Percentiles rank a stretch among this genome's conserved stretches.
Evolutionary conservation across 371 early-diverging fungal species (phyloP).

Genomic region (Syncephalastrum contaminatum): DNA sequence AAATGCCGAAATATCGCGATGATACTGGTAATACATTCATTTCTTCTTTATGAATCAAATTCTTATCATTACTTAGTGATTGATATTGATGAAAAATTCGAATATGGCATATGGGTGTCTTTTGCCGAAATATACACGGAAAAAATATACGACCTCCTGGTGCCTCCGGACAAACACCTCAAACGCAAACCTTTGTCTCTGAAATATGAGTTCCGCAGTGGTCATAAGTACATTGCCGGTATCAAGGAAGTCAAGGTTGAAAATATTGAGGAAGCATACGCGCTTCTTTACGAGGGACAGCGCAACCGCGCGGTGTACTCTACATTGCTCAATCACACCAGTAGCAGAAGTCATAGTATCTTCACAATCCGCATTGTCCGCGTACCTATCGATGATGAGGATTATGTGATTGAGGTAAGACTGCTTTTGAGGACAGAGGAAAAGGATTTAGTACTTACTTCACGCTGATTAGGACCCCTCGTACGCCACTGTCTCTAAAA

Average conservation of each 20-base stretch:
- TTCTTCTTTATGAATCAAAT: no score
- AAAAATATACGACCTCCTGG: conserved; percentile 79
- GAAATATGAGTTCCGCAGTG: conserved; percentile 55
- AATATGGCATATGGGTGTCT: conserved; percentile 72
- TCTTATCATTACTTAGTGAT: conserved; percentile 21
- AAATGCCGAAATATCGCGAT: no score
- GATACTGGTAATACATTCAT: no score
- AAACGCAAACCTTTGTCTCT: conserved; percentile 54
- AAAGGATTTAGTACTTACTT: neutral
- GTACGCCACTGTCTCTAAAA: conserved; percentile 51
- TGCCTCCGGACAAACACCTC: conserved; percentile 27
- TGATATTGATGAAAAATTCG: conserved; percentile 47
- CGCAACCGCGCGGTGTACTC: conserved; percentile 63
- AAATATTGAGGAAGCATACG: conserved; percentile 60
- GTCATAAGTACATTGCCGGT: conserved; percentile 57
- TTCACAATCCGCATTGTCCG: conserved; percentile 69
- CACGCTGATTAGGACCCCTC: conserved; percentile 34
- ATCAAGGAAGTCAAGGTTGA: conserved; percentile 62
- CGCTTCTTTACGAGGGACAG: conserved; percentile 61
- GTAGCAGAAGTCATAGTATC: conserved; percentile 72
- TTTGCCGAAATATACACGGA: conserved; percentile 87
- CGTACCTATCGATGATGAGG: conserved; percentile 48
- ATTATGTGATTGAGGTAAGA: conserved; percentile 51
- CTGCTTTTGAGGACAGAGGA: neutral
- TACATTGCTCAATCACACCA: conserved; percentile 59